Evolutionary conservation across 2,329 filamentous ascomycete species (phyloP), one percentile per base, ranked within the genome.

Genomic region (Alternaria sp.): DNA sequence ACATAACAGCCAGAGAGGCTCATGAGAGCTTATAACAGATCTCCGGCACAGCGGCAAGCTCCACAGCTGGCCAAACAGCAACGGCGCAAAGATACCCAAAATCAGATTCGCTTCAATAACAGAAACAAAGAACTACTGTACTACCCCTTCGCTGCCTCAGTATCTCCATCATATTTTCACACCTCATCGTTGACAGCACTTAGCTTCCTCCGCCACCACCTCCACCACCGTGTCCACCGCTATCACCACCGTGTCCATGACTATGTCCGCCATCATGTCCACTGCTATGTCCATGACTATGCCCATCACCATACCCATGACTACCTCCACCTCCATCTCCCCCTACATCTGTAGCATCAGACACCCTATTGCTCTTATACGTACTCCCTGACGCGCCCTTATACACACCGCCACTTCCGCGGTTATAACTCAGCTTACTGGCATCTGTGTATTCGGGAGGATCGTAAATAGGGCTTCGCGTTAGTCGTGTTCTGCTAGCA

Each of bases 71-170:
- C 49, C 3, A 7, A 41, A 5, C 49, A 41, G 49, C 28, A 53
- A 25, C 15, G 30, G 49, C 28, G 30, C 49, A 41, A 25, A 33
- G 49, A 53, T 53, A 53, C 49, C 49, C 49, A 11, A 5, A 41
- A 8, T 41, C 30, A 25, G 3, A 53, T 53, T 53, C 20, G 49
- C 49, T n/a, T 18, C 20, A 25, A 53, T 25, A 5, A 37, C 12
- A 41, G 18, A 14, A 25, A n/a, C 10, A n/a, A n/a, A 11, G 8
- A 6, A 25, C 21, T 2, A 53, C 14, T 18, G 7, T 2, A 23
- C 15, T 2, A 6, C 2, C 7, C 1, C 3, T 14, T 53, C 5
- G 30, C 30, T 25, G 2, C 20, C 49, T 12, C 10, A 9, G 1
- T 6, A 53, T 41, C 28, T 53, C 9, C 14, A 10, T 25, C 30